Conservation (phyloP, 1,139 yeast genomes). For the Blastobotrys ciferrii region DNA sequence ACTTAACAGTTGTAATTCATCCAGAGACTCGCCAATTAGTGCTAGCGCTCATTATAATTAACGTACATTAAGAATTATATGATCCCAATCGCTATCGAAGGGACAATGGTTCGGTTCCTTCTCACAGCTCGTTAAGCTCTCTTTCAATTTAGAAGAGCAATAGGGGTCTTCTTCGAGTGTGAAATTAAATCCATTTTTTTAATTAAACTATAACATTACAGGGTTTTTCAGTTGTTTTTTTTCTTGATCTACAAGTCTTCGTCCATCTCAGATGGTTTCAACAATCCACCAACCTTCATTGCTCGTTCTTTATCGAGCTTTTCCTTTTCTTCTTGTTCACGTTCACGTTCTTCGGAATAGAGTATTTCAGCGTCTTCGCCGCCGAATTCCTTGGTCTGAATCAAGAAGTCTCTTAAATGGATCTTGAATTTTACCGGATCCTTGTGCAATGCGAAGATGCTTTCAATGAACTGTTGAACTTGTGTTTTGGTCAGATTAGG, state of each 20-base stretch:
- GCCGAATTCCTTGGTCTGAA: slow-evolving; percentile 92
- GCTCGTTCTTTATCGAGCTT: slow-evolving; percentile 77
- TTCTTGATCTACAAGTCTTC: slow-evolving; percentile 42
- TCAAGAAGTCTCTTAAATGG: slow-evolving; percentile 89
- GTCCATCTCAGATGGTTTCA: slow-evolving; percentile 96
- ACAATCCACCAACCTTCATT: slow-evolving; percentile 84
- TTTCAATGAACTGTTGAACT: slow-evolving; percentile 75
- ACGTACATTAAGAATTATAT: too few species aligned
- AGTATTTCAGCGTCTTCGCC: slow-evolving; percentile 88
- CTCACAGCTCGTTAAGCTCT: too few species aligned
- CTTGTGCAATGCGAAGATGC: slow-evolving; percentile 63
- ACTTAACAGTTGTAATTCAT: too few species aligned
- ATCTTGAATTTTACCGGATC: slow-evolving; percentile 79
- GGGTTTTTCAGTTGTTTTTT: background rate
- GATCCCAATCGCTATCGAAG: too few species aligned
- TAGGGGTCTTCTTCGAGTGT: too few species aligned
- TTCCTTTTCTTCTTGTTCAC: slow-evolving; percentile 66
- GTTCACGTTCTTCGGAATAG: slow-evolving; percentile 90
- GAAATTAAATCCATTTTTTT: too few species aligned
- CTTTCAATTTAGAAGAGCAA: too few species aligned
- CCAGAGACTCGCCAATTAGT: too few species aligned
- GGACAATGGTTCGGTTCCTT: too few species aligned
- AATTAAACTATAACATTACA: slow-evolving; percentile 5
- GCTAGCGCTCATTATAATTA: too few species aligned
- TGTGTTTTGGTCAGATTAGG: slow-evolving; percentile 86